Base-by-base conservation (phyloP, 352 stramenopile species). In the Blastocystis hominis region DNA sequence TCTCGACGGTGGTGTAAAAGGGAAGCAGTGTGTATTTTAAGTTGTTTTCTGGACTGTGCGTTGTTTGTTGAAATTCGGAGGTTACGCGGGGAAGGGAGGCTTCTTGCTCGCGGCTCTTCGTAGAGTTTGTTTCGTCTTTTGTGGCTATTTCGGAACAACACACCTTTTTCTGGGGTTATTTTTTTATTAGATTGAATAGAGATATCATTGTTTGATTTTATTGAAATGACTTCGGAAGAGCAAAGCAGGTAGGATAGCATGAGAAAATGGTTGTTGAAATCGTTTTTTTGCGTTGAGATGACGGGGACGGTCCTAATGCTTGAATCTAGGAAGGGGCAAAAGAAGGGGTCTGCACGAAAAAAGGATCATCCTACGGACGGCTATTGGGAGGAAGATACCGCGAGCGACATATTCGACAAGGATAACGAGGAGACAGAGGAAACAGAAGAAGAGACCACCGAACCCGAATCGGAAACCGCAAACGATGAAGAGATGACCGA, bases 1-100 rank as follows among this genome's bases (percentile, higher is more conserved):
- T 96, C 72, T 84, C 44, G 15, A 66, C 72, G 10, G 40, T 24
- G n/a, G 72, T 84, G 3, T 80, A 80, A 40, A 64, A 17, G 24
- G 13, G 10, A 20, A 59, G n/a, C 13, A 20, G 1, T 2, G 50
- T 59, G 50, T 59, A n/a, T 59, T 59, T 59, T 59, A 59, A 59
- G n/a, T 30, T 46, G n/a, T 80, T 80, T 56, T 84, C 17, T 66
- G 59, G 47, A 42, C 44, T 30, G 20, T 53, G 13, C 44, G 68
- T 69, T 15, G 55, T 77, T 56, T 77, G 66, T 77, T 84, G 50
- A 66, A 77, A 77, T 6, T 10, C 24, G 24, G 62, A 24, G 62
- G 38, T 47, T 70, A 70, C 9, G 30, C 62, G 62, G 62, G 62
- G 46, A 70, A 2, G 1, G 47, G 47, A 17, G 7, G 17, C 47